phyloP scores from a whole-genome alignment of 768 basidiomycete species.

The Hirschioporus abietinus region DNA sequence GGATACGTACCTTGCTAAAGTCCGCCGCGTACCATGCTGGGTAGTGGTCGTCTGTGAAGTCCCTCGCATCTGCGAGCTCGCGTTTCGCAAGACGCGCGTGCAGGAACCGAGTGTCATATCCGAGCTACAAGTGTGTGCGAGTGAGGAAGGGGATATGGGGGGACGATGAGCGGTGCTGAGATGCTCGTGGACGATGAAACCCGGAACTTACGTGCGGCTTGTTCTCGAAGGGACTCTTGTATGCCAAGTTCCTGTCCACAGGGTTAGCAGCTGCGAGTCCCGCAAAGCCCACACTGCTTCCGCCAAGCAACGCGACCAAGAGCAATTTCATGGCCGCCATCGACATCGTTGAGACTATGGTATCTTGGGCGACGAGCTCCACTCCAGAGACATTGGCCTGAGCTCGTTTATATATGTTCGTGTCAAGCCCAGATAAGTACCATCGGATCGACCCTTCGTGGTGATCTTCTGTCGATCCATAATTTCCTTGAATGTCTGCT shows the following conservation, averaged over 20 bases:
- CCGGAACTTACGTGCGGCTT: constrained; percentile 20
- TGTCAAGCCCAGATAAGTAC: neutral
- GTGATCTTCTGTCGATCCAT: neutral
- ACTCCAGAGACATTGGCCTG: neutral
- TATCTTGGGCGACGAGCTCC: no score
- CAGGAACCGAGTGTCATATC: constrained; percentile 31
- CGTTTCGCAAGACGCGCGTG: constrained; percentile 33
- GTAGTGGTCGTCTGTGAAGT: constrained; percentile 43
- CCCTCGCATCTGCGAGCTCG: constrained; percentile 21
- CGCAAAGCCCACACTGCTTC: neutral
- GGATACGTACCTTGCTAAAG: constrained; percentile 37
- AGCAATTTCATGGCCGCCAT: neutral
- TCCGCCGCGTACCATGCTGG: constrained; percentile 44
- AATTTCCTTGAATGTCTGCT: neutral
- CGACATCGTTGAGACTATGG: neutral
- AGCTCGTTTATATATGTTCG: neutral
- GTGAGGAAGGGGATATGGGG: no score
- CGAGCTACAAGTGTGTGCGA: constrained; percentile 25
- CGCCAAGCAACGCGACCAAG: neutral
- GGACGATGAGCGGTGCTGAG: neutral
- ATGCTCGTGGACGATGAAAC: neutral
- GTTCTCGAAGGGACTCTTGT: constrained; percentile 31
- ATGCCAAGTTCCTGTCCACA: constrained; percentile 36
- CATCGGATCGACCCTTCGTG: neutral
- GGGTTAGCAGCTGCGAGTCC: neutral